Percentiles rank a stretch among this genome's conserved stretches.
These are phyloP conservation scores for Aspergillus tanneri DNA, from an alignment of 2,329 filamentous ascomycete species.

Conservation along the genomic window DNA sequence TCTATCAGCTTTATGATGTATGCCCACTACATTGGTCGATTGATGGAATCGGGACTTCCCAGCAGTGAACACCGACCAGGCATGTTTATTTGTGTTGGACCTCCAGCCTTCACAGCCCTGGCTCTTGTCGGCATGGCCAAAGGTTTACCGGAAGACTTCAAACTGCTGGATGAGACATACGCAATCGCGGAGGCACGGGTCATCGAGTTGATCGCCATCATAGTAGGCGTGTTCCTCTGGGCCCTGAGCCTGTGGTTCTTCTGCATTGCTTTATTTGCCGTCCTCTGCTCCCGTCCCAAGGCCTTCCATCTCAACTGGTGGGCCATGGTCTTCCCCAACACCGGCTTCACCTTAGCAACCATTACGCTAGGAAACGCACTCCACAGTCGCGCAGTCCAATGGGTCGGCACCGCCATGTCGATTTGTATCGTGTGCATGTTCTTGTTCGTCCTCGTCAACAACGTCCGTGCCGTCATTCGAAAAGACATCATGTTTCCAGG, in stretches of 20 bases:
- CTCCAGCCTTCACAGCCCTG: constrained; percentile 68
- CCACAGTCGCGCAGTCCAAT: constrained; percentile 53
- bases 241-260: constrained; percentile 60
- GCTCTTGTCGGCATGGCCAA: constrained; percentile 68
- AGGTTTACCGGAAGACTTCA: constrained; percentile 50
- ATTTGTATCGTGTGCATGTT: constrained; percentile 56
- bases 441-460: constrained; percentile 52
- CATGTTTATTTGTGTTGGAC: constrained; percentile 75
- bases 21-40: constrained; percentile 66
- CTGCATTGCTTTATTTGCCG: constrained; percentile 50
- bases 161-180: constrained; percentile 42
- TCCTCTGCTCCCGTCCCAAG: constrained; percentile 45
- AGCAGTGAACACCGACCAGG: constrained; percentile 64
- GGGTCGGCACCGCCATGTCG: constrained; percentile 57
- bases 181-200: constrained; percentile 35
- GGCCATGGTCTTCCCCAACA: constrained; percentile 67
- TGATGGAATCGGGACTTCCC: constrained; percentile 68
- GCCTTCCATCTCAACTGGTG: constrained; percentile 58
- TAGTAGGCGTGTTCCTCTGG: constrained; percentile 62
- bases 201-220: constrained; percentile 49
- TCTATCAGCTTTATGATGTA: constrained; percentile 71
- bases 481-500: constrained; percentile 59
- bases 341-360: constrained; percentile 60
- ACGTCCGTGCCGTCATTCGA: constrained; percentile 52
- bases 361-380: constrained; percentile 58